Evolutionary conservation across 2,329 filamentous ascomycete genomes (phyloP), one percentile per base, ranked within the genome.

Genomic region (Sarocladium strictum): DNA sequence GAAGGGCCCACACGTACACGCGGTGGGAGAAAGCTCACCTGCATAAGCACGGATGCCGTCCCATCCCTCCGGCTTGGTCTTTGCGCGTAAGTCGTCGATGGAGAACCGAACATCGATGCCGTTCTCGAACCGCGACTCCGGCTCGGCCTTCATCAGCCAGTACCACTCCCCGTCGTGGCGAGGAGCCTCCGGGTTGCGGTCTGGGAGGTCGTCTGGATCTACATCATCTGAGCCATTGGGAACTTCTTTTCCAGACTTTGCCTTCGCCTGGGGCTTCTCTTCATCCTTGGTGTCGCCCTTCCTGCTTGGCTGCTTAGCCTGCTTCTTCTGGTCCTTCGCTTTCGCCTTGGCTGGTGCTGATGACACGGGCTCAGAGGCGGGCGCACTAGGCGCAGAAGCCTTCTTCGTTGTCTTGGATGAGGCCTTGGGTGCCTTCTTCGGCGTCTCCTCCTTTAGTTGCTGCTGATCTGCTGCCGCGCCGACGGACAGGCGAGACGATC

Each of bases 91-190:
- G 67, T 97, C 92, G 63, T 97, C 91, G 63, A 99, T 97, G 1
- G 91, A 95, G 72, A 97, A 99, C 61, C 84, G 87, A 45, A 97
- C 90, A 66, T 97, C 92, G 52, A 89, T 76, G 1, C 91, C 93
- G 54, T 91, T 93, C 67, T 96, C 90, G 15, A 91, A 73, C 5
- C 94, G 86, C 3, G 90, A 84, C 62, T 96, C 89, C 0, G 94
- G 93, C 71, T 99, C 89, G 0, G 89, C 89, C 72, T 93, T 94
- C 79, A 94, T 81, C 29, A 94, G 78, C 88, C 89, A 92, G 69
- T 87, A 91, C 69, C 72, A 73, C 52, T 71, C 65, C 2, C 71
- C 73, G 0, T 73, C 69, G 12, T 74, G 72, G 1, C 61, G 66
- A 4, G 67, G 68, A 0, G 68, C 69, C 12, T 75, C 67, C 0